Evolutionary conservation across 768 basidiomycete genomes (phyloP).

Genomic region (Tylopilus vinaceipallidus): DNA sequence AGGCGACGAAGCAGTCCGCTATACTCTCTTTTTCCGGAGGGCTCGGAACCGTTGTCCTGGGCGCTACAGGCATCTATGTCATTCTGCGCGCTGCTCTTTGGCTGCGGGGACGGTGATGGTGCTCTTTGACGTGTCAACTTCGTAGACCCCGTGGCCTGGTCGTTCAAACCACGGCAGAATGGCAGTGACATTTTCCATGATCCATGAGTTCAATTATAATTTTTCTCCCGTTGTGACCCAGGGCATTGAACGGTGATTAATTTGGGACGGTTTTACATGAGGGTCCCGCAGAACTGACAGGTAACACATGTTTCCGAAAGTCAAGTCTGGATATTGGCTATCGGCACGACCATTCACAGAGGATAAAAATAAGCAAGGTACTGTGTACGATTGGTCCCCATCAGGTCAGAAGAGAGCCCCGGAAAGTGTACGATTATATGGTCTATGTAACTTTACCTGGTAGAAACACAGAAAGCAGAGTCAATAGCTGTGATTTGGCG

Average conservation of each 20-base stretch:
- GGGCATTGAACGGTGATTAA: slow-evolving; percentile 35
- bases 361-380: slow-evolving; percentile 32
- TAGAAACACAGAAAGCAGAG: slow-evolving; percentile 35
- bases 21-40: slow-evolving; percentile 54
- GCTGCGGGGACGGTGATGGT: slow-evolving; percentile 21
- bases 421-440: slow-evolving; percentile 31
- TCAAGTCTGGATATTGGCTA: slow-evolving; percentile 14
- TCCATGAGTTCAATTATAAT: slow-evolving; percentile 23
- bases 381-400: slow-evolving; percentile 18
- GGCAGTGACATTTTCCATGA: slow-evolving; percentile 13
- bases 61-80: slow-evolving; percentile 41
- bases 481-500: slow-evolving; percentile 34
- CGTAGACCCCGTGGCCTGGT: slow-evolving; percentile 32
- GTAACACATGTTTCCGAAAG: slow-evolving; percentile 25
- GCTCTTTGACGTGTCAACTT: slow-evolving; percentile 24
- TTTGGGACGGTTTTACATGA: slow-evolving; percentile 30
- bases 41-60: slow-evolving; percentile 44
- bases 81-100: slow-evolving; percentile 19
- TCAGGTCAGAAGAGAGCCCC: slow-evolving; percentile 22
- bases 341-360: slow-evolving; percentile 29
- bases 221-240: slow-evolving; percentile 18
- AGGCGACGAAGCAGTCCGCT: slow-evolving; percentile 65
- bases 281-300: slow-evolving; percentile 28
- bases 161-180: slow-evolving; percentile 23
- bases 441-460: slow-evolving; percentile 36